phyloP scores from a whole-genome alignment of 306 rosid species.

The Quillaja saponaria region DNA sequence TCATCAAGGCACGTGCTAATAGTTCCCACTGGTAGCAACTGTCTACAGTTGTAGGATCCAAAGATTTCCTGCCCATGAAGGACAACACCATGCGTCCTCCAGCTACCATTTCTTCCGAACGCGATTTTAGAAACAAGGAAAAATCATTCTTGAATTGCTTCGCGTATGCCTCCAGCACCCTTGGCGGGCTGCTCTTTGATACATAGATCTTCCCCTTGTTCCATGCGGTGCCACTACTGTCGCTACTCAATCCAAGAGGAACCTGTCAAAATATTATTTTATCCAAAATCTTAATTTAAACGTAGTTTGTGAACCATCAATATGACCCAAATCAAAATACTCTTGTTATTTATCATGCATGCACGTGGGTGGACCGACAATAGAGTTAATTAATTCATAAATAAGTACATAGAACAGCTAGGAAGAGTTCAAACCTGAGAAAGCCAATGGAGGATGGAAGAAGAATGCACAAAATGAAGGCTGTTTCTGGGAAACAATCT shows the following conservation, averaged over 20 bases:
- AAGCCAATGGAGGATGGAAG: slow-evolving; percentile 83
- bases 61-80: slow-evolving; percentile 51
- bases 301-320: no score
- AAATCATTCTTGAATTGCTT: slow-evolving; percentile 62
- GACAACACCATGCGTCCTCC: slow-evolving; percentile 75
- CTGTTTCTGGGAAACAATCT: slow-evolving; percentile 48
- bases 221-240: neutral
- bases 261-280: no score
- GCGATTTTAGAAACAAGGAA: slow-evolving; percentile 43
- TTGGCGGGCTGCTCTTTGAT: slow-evolving; percentile 58
- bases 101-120: slow-evolving; percentile 46
- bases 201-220: slow-evolving; percentile 75
- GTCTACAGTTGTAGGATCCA: slow-evolving; percentile 49
- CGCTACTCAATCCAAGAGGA: slow-evolving; percentile 41
- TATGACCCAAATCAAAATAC: neutral
- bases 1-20: slow-evolving; percentile 53
- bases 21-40: slow-evolving; percentile 74
- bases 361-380: no score
- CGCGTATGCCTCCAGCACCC: slow-evolving; percentile 59
- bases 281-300: no score
- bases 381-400: no score
- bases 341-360: neutral
- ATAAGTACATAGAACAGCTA: no score
- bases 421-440: slow-evolving; percentile 42
- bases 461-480: slow-evolving; percentile 66